A percentile compares a stretch with the other conserved stretches of the same genome.
Evolutionary conservation across 73 alveolate species (phyloP).

Genomic region (Stentor coeruleus): DNA sequence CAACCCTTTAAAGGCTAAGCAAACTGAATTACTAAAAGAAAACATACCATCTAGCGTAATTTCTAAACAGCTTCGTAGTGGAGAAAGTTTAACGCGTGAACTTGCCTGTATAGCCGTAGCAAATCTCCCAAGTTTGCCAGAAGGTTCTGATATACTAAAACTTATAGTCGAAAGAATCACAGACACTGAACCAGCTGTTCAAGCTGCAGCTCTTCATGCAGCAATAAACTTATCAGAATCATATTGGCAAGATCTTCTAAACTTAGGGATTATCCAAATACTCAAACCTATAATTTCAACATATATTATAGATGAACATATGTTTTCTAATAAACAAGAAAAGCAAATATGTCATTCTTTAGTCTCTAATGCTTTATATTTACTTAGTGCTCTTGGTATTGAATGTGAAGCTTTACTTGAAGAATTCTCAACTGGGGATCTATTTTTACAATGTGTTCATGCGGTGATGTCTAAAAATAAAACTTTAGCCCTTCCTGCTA

Average conservation of each 20-base stretch:
- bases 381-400: neutral
- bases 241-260: neutral
- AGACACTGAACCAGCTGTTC: conserved; percentile 7
- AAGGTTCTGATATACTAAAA: neutral
- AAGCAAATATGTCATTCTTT: neutral
- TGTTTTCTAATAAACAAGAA: neutral
- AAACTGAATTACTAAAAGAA: neutral
- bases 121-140: neutral
- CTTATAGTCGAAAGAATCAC: conserved; percentile 11
- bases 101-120: conserved; percentile 25
- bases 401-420: neutral
- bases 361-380: neutral
- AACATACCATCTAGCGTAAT: neutral
- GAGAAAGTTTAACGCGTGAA: neutral
- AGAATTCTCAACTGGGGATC: neutral
- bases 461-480: neutral
- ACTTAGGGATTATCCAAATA: neutral
- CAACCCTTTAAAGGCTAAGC: conserved; percentile 2
- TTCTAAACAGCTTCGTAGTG: neutral
- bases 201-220: conserved; percentile 11
- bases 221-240: neutral
- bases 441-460: neutral
- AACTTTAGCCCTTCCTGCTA: neutral
- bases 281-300: neutral
- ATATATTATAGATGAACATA: neutral